Evolutionary conservation across 2,329 filamentous ascomycete species (phyloP), one percentile per base, ranked within the genome.

Genomic region (Coleophoma crateriformis): DNA sequence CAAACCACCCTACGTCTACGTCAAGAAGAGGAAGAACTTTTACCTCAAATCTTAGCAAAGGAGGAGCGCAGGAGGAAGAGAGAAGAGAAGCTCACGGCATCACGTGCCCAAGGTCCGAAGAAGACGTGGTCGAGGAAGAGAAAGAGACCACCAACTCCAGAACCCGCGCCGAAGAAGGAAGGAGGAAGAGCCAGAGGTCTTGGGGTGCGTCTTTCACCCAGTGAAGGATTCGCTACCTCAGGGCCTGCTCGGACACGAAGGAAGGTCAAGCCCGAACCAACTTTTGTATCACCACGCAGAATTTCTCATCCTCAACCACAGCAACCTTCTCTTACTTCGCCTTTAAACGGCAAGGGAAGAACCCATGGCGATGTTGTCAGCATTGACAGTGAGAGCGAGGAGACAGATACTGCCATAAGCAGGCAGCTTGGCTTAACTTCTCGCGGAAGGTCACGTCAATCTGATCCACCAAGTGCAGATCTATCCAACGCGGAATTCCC

Each of bases 281-380:
- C 47, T 15, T 49, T 47, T 41, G 43, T 33, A 15, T 49, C 46
- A 38, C 51, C 34, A 41, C 27, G 27, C 27, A 27, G 27, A 10
- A 27, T 27, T 27, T 48, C 42, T 12, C 46, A 19, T 20, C 45
- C 43, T 32, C 46, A 50, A 22, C 42, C 39, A 17, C 43, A 50
- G 32, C 53, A 56, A 48, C 58, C 57, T 1, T 58, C 56, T 13
- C 50, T 60, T 35, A 54, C 58, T 12, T 59, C 45, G 6, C 53
- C 59, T 22, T 3, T 27, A 2, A 44, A 44, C 12, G 45, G 46
- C n/a, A 50, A 51, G n/a, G 55, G 48, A 7, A 27, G 27, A 27
- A 10, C 8, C 27, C 45, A 56, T 11, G 47, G 42, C 12, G 50
- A 57, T 20, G 50, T 46, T 38, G n/a, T 49, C 19, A 13, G 46